A percentile compares a stretch with the other conserved stretches of the same genome.
Evolutionary conservation across 2,329 filamentous ascomycete genomes (phyloP).

Genomic region (Ascomycota sp.): DNA sequence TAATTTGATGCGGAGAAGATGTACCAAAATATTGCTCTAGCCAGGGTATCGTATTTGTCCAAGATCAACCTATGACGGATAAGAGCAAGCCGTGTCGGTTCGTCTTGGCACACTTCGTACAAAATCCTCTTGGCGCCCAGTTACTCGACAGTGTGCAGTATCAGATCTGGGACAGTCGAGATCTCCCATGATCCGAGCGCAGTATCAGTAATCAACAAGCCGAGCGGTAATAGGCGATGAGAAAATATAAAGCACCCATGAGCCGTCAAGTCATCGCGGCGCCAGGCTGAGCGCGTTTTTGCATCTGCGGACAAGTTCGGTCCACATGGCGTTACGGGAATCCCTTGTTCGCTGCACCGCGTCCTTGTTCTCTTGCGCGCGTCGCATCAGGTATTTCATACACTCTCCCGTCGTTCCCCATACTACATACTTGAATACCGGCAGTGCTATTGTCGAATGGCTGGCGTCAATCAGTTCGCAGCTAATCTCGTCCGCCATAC

Average conservation of each 20-base stretch:
- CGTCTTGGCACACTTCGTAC: too few species aligned
- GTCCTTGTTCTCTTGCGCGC: slow-evolving; percentile 47
- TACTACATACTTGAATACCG: slow-evolving; percentile 48
- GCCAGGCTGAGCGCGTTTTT: slow-evolving; percentile 19
- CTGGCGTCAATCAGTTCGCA: slow-evolving; percentile 29
- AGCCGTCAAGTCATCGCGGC: slow-evolving; percentile 3
- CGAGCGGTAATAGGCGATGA: too few species aligned
- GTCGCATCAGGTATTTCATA: slow-evolving; percentile 52
- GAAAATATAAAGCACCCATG: too few species aligned
- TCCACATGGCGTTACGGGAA: slow-evolving; percentile 38
- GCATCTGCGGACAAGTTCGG: slow-evolving; percentile 34
- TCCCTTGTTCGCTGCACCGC: slow-evolving; percentile 40
- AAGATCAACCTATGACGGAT: too few species aligned
- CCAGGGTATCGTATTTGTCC: too few species aligned
- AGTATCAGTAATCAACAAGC: too few species aligned
- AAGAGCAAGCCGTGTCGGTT: too few species aligned
- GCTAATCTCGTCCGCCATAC: slow-evolving; percentile 88
- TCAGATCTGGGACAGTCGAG: too few species aligned
- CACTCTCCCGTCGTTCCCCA: slow-evolving; percentile 59
- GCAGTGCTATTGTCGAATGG: slow-evolving; percentile 16
- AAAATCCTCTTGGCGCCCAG: too few species aligned
- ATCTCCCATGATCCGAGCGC: too few species aligned
- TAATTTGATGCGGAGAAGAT: neutral
- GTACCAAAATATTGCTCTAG: too few species aligned
- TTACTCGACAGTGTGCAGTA: too few species aligned